These are phyloP conservation scores for Skeletonema costatum DNA, from an alignment of 108 stramenopile species.

Conservation along the genomic window DNA sequence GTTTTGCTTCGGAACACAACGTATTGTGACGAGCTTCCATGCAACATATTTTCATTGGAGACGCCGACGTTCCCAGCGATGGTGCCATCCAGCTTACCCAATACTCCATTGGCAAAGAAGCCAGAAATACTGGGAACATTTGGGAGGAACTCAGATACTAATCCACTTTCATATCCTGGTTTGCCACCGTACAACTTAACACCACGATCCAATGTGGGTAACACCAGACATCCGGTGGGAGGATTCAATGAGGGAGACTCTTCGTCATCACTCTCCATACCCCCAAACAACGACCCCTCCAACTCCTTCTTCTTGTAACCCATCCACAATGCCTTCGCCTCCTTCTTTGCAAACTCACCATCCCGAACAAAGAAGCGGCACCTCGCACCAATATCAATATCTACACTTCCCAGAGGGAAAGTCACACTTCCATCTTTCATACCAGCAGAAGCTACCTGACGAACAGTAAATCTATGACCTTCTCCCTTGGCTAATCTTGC, in stretches of 20 bases:
- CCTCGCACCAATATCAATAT: constrained; percentile 73
- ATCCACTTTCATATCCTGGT: constrained; percentile 68
- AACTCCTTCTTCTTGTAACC: constrained; percentile 80
- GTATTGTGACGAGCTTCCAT: constrained; percentile 73
- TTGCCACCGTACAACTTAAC: constrained; percentile 81
- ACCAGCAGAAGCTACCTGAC: constrained; percentile 82
- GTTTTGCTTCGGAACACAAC: constrained; percentile 78
- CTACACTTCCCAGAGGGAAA: constrained; percentile 73
- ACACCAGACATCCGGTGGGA: constrained; percentile 73
- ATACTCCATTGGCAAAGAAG: constrained; percentile 82
- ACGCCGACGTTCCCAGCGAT: constrained; percentile 16
- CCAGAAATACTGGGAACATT: constrained; percentile 64
- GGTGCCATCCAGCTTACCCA: constrained; percentile 60
- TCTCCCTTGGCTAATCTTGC: constrained; percentile 68
- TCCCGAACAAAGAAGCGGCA: constrained; percentile 88
- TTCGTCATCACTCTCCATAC: constrained; percentile 7
- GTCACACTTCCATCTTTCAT: constrained; percentile 90
- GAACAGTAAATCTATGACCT: constrained; percentile 75
- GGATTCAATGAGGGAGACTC: constrained; percentile 6
- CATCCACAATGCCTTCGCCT: constrained; percentile 83
- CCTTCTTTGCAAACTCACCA: constrained; percentile 83
- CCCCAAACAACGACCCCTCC: constrained; percentile 35
- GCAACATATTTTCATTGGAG: constrained; percentile 48
- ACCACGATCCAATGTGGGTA: constrained; percentile 83
- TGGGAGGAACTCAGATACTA: constrained; percentile 61